Percentiles rank a stretch among this genome's conserved stretches.
These are phyloP conservation scores for Calocybe gangraenosa DNA, from an alignment of 768 basidiomycete genomes.

Conservation along the genomic window DNA sequence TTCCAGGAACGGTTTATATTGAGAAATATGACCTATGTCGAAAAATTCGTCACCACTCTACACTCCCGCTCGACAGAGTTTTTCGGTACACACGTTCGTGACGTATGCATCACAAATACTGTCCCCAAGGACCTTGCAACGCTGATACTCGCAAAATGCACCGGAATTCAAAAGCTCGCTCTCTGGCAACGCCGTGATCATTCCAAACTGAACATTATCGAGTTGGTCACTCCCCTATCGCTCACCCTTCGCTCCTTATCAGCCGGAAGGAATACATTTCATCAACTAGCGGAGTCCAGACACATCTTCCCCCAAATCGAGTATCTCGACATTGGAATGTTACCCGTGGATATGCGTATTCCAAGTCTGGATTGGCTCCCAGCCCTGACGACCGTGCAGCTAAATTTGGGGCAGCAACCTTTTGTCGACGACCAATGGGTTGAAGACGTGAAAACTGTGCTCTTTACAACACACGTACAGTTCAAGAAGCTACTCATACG, in stretches of 20 bases:
- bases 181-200: background rate
- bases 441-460: background rate
- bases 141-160: conserved; percentile 2
- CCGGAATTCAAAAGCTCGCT: background rate
- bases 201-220: background rate
- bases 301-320: background rate
- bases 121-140: background rate
- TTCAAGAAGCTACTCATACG: background rate
- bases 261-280: background rate
- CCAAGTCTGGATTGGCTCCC: conserved; percentile 3
- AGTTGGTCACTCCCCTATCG: background rate
- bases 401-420: background rate
- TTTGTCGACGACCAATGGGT: background rate
- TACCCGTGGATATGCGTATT: background rate
- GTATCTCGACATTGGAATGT: background rate
- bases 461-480: background rate
- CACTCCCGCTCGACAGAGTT: background rate
- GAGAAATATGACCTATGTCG: background rate
- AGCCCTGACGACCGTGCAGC: background rate
- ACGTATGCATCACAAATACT: background rate
- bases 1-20: background rate
- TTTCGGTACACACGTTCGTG: background rate
- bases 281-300: conserved; percentile 1
- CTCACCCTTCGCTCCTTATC: background rate
- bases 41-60: background rate